Base-by-base conservation (phyloP, 2,329 filamentous ascomycete species). In the Decorospora gaudefroyi region DNA sequence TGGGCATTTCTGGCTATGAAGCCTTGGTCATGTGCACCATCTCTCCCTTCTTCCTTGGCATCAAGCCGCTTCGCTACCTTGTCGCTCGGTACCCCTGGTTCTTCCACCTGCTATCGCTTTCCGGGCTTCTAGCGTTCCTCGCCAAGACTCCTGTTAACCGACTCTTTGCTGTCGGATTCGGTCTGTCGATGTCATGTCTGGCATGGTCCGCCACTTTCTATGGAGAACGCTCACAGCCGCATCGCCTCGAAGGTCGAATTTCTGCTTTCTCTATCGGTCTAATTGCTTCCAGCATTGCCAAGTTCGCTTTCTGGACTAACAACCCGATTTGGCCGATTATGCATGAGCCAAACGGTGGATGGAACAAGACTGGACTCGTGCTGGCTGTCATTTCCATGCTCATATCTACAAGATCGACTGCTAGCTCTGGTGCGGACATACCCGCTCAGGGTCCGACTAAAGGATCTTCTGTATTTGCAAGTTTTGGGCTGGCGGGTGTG, bases 1-100 rank as follows among this genome's bases (percentile, higher is more conserved):
- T 99, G 93, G 93, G 93, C 18, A 95, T 99, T 49, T 97, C 92
- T 3, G 93, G 93, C 51, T 99, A 93, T 66, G 93, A 99, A 73
- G 86, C 85, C 29, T 78, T 95, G 55, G 85, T 99, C 63, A 86
- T 97, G 83, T 82, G 81, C 35, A 92, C 89, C 3, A 71, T 92
- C 37, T 88, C 91, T 4, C 93, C 93, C 0, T 77, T 91, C 26
- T 70, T 97, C 13, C 82, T 99, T 29, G 84, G 79, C 15, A 85
- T 90, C 51, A 79, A 78, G 32, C 76, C 84, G 1, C 48, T 96
- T 12, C 86, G 90, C 47, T 80, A 79, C 26, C 68, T 88, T 11
- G 78, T 88, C 8, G 74, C 86, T 38, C 82, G 80, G 49, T 85
- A 95, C 62, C 75, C 87, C 51, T 84, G 86, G 19, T 64, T 83